Percentiles rank a stretch among this genome's conserved stretches.
Evolutionary conservation across 2,329 filamentous ascomycete species (phyloP).

Genomic region (Cyphellophora attinorum): DNA sequence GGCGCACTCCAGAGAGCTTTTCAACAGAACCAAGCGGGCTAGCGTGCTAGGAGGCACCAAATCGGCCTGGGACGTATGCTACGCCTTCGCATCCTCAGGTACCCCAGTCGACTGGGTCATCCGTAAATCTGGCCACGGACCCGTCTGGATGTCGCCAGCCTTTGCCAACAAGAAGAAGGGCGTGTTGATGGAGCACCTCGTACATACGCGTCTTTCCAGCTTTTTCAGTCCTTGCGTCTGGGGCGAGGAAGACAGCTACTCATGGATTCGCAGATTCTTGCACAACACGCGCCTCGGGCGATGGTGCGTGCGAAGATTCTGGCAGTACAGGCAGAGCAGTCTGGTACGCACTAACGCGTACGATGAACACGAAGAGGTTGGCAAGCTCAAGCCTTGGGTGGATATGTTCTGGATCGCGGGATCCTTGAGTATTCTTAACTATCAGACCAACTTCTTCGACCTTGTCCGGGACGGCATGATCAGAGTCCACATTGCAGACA

Average conservation of each 20-base stretch:
- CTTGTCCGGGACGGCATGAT: slow-evolving; percentile 44
- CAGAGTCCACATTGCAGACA: slow-evolving; percentile 45
- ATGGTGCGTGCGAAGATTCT: slow-evolving; percentile 40
- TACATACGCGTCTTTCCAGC: slow-evolving; percentile 49
- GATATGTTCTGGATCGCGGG: slow-evolving; percentile 45
- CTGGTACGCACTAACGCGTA: slow-evolving; percentile 38
- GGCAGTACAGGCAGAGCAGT: slow-evolving; percentile 41
- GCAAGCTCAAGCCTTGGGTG: slow-evolving; percentile 35
- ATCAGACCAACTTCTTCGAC: slow-evolving; percentile 46
- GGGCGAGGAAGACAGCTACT: slow-evolving; percentile 45
- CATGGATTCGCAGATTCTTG: slow-evolving; percentile 39
- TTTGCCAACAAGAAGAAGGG: slow-evolving; percentile 60
- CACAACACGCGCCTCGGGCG: slow-evolving; percentile 44
- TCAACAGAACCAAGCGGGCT: slow-evolving; percentile 29
- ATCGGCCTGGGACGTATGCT: slow-evolving; percentile 54
- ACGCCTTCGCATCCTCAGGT: slow-evolving; percentile 45
- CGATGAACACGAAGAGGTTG: slow-evolving; percentile 28
- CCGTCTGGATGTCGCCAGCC: slow-evolving; percentile 50
- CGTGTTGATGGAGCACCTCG: slow-evolving; percentile 35
- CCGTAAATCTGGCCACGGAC: slow-evolving; percentile 47
- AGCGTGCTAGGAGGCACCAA: slow-evolving; percentile 53
- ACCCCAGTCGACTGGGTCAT: slow-evolving; percentile 50
- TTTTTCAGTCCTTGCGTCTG: slow-evolving; percentile 61
- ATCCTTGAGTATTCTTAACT: slow-evolving; percentile 53
- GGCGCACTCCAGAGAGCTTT: not conserved